phyloP scores from a whole-genome alignment of 2,329 filamentous ascomycete genomes.

The Clonostachys sp. region DNA sequence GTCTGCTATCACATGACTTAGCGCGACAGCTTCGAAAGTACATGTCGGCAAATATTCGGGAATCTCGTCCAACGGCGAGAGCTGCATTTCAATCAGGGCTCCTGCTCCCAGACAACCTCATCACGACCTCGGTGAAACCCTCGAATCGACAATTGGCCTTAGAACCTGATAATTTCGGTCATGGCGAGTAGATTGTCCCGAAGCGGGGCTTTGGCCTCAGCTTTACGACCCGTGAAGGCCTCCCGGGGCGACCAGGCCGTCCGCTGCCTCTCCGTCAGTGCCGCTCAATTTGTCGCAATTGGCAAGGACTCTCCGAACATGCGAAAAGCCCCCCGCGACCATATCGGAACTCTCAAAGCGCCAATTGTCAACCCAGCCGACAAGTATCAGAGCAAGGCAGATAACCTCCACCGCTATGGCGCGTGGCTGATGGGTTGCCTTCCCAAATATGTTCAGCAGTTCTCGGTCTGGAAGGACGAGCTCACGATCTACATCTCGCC shows the following conservation, averaged over 20 bases:
- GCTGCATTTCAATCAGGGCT: slow-evolving; percentile 1
- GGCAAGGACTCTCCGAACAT: slow-evolving; percentile 62
- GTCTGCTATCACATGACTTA: slow-evolving; percentile 2
- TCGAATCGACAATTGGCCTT: slow-evolving; percentile 37
- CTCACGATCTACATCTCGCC: slow-evolving; percentile 91
- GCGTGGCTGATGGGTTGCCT: slow-evolving; percentile 95
- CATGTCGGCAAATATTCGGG: slow-evolving; percentile 20
- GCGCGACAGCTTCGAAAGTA: neutral
- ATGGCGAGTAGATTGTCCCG: slow-evolving; percentile 60
- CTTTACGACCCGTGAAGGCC: slow-evolving; percentile 46
- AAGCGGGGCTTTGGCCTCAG: slow-evolving; percentile 50
- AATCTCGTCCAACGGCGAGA: slow-evolving; percentile 2
- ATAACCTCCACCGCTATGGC: slow-evolving; percentile 88
- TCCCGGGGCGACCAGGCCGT: slow-evolving; percentile 33
- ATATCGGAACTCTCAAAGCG: slow-evolving; percentile 62
- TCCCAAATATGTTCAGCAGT: slow-evolving; percentile 98
- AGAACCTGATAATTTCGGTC: slow-evolving; percentile 24
- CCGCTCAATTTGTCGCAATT: slow-evolving; percentile 45
- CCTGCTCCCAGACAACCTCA: neutral
- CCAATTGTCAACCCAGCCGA: slow-evolving; percentile 88
- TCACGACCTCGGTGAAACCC: neutral
- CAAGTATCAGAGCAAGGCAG: slow-evolving; percentile 83
- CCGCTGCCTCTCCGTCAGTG: slow-evolving; percentile 47
- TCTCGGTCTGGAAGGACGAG: slow-evolving; percentile 99
- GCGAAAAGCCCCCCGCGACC: slow-evolving; percentile 57